These are phyloP conservation scores for Ceratocystis diversiconidia DNA, from an alignment of 2,329 filamentous ascomycete species.

Conservation along the genomic window DNA sequence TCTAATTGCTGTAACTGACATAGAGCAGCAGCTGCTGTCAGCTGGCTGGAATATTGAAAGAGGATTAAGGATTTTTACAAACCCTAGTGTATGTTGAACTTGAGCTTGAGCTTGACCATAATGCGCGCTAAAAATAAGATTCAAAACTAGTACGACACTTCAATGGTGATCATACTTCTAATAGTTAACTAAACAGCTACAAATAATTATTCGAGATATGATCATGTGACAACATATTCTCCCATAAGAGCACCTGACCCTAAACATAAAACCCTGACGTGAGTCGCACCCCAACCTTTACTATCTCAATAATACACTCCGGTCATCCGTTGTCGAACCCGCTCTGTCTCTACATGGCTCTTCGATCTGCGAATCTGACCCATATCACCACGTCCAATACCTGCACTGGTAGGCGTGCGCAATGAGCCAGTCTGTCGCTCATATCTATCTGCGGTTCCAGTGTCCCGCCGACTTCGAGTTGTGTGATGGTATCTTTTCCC, in stretches of 20 bases:
- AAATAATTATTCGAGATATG: too few relatives aligned
- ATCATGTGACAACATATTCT: too few relatives aligned
- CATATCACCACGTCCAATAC: background rate
- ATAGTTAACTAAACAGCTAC: too few relatives aligned
- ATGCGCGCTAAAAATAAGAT: too few relatives aligned
- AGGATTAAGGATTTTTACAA: too few relatives aligned
- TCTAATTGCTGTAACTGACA: background rate
- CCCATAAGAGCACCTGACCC: too few relatives aligned
- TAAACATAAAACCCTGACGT: background rate
- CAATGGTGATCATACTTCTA: too few relatives aligned
- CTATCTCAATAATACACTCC: conserved; percentile 11
- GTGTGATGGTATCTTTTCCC: background rate
- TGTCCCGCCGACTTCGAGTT: background rate
- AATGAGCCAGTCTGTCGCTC: background rate
- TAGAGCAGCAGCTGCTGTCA: background rate
- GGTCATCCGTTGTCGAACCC: conserved; percentile 26
- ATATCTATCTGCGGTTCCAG: background rate
- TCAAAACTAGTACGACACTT: too few relatives aligned
- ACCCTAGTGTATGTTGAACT: too few relatives aligned
- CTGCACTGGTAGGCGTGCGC: background rate
- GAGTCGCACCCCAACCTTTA: background rate
- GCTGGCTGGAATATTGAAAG: background rate
- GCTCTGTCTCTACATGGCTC: conserved; percentile 37
- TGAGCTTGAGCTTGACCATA: too few relatives aligned
- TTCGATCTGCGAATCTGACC: conserved; percentile 28